Evolutionary conservation across 2,329 filamentous ascomycete species (phyloP), one percentile per base, ranked within the genome.

Genomic region (Coniochaeta sp.): DNA sequence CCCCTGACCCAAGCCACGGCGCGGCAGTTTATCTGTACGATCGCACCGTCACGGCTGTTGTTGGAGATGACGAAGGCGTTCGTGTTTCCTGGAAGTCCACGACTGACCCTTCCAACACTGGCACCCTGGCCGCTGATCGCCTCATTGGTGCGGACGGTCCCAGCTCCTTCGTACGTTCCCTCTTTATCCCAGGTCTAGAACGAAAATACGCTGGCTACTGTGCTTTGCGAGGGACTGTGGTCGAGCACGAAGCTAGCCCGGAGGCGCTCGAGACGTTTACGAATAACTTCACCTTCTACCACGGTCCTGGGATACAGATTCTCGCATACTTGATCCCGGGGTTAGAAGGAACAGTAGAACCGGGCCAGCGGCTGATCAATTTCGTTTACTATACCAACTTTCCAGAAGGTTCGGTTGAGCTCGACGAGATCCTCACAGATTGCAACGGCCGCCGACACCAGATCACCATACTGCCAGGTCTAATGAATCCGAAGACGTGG

Each of bases 321-420:
- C 67, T 78, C 1, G 67, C 71, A 55, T 79, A 79, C 62, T 67
- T 77, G 24, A 77, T 79, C 44, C 76, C 77, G 0, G 74, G 75
- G 0, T 60, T 66, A 22, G 65, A 73, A 59, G 77, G 77, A 1
- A 71, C 69, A 2, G 64, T 77, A 5, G 68, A 73, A 55, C 71
- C 68, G 0, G 76, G 75, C 3, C 61, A 73, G 22, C 71, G 77
- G 0, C 72, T 75, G 16, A 70, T 78, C 58, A 80, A 78, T 79
- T 74, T n/a, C 66, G 77, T 79, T 17, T 80, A 75, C 68, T 79
- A 79, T 63, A 70, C 70, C 60, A 76, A 77, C 59, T 73, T 74
- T 58, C 66, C 72, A n/a, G 69, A 67, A 50, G 68, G 66, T 3
- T 73, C 71, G 0, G 8, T 63, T 1, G 69, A 69, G 55, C 60